Base-by-base conservation (phyloP, 2,329 filamentous ascomycete species). In the Fusarium decemcellulare region DNA sequence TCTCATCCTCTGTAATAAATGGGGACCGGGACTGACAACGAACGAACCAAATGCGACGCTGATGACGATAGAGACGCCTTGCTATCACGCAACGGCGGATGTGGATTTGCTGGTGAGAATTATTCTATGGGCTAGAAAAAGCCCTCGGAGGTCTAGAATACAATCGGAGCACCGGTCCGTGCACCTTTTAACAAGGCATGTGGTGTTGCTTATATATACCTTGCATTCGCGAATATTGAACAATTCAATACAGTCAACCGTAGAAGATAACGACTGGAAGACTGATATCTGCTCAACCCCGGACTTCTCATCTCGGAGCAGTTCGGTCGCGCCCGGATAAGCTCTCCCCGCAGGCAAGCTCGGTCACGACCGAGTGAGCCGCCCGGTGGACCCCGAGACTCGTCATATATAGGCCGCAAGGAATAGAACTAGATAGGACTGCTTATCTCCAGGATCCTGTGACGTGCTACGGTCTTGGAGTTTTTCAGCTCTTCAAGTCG, bases 61-160 rank as follows among this genome's bases (percentile, higher is more conserved):
- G 48, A 51, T 51, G 48, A 37, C 48, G 48, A 51, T 27, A 51
- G 48, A 51, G 48, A 30, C 34, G 6, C 48, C 30, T 32, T 51
- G 48, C 48, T 51, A 51, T 51, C 48, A 51, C 48, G 48, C 32
- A 36, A 51, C 36, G 48, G 36, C 9, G 18, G 18, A n/a, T 29
- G 46, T 48, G 46, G 46, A 30, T 51, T 51, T 37, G 23, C 5
- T 51, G 34, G 30, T 32, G 18, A 14, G 32, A 51, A 14, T 37
- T 37, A 18, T 48, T 30, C 32, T 12, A 2, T 27, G 14, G 27
- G 8, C 16, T 37, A 36, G 18, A 23, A 23, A 4, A 23, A 23
- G 18, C 18, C 23, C 23, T 23, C 23, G 23, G 23, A 23, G 23
- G 23, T 23, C 23, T 5, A 23, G 23, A 5, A 23, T 23, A 23